A percentile compares a stretch with the other conserved stretches of the same genome.
Conservation (phyloP, 345 rosid genomes). For the Euphorbia lathyris region DNA sequence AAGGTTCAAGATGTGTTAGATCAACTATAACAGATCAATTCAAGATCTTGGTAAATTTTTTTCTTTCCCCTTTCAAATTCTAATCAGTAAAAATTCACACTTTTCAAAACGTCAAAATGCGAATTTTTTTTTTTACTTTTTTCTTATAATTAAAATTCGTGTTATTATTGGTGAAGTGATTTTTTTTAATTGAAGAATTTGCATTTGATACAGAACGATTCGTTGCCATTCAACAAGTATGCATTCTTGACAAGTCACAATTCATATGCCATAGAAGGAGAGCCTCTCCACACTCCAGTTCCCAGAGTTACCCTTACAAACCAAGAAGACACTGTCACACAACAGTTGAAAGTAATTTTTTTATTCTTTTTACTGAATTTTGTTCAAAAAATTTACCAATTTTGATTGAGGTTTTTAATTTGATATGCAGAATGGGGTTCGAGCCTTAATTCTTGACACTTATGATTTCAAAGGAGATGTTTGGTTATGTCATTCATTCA, state of each 20-base stretch:
- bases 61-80: neutral
- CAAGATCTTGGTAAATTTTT: conserved; percentile 38
- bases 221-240: conserved; percentile 64
- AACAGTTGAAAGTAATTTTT: conserved; percentile 52
- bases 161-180: too few relatives aligned
- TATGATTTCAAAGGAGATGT: conserved; percentile 61
- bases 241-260: conserved; percentile 69
- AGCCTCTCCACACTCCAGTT: conserved; percentile 41
- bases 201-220: conserved; percentile 48
- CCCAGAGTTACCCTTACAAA: conserved; percentile 48
- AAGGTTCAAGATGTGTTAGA: conserved; percentile 55
- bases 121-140: too few relatives aligned
- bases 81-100: too few relatives aligned
- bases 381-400: too few relatives aligned
- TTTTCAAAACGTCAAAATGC: too few relatives aligned
- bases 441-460: conserved; percentile 62
- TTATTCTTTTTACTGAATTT: neutral
- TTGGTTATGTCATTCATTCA: conserved; percentile 67
- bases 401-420: neutral
- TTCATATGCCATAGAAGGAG: conserved; percentile 52
- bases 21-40: conserved; percentile 51
- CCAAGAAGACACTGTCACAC: conserved; percentile 58
- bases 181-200: too few relatives aligned
- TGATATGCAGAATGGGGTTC: conserved; percentile 51
- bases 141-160: too few relatives aligned